Base-by-base conservation (phyloP, 495 filamentous ascomycete species). In the Tuber calosporum region DNA sequence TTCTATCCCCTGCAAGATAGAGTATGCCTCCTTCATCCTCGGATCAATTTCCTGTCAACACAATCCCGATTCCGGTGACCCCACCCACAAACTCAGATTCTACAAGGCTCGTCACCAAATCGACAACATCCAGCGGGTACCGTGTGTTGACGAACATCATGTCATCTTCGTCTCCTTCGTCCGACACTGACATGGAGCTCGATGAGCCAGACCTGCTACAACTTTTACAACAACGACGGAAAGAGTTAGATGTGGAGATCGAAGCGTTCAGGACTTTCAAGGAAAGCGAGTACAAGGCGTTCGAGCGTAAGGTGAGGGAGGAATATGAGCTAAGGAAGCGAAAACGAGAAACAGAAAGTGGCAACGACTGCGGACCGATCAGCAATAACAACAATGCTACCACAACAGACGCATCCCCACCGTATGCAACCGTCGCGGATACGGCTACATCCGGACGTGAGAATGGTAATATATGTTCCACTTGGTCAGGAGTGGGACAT, bases 201-300 rank as follows among this genome's bases (percentile, higher is more conserved):
- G 68, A 79, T 26, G 79, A 81, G 39, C 45, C 37, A 36, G 71
- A 48, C 72, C 68, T 81, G 30, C 58, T 74, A 17, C 71, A 77
- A 34, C 71, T 67, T 67, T 72, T 81, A 68, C 72, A 74, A 22
- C 76, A 77, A 48, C 75, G 78, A 69, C 72, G 80, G 39, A 66
- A 69, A 15, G 80, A 81, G 68, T 73, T 81, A 68, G 79, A 79
- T 70, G 74, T 78, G 38, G 80, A 81, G 74, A 81, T 81, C 22
- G 80, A 81, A 70, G 74, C 70, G 26, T 81, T 81, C 69, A 77
- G 68, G 67, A 41, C 66, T 66, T 66, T 37, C 15, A 81, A 81
- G 69, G 79, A 81, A 62, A 75, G 69, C 15, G 80, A 81, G 62
- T 81, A 79, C 69, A 67, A 69, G 36, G 69, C 73, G 36, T 73